Evolutionary conservation across 768 basidiomycete genomes (phyloP).

Genomic region (Amyloporia xantha): DNA sequence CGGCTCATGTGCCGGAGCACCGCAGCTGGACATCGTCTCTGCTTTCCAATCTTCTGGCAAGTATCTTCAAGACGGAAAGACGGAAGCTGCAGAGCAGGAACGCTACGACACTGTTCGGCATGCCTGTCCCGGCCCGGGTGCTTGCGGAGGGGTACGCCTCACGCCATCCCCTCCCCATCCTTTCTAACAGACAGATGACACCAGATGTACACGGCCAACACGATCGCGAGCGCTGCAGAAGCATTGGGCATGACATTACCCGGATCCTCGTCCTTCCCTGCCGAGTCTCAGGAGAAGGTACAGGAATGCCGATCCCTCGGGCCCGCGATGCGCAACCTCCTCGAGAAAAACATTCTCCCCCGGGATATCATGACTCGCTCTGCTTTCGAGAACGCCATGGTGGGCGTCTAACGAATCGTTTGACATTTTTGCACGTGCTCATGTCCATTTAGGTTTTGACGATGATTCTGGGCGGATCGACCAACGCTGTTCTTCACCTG

Average conservation of each 20-base stretch:
- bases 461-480: conserved; percentile 96
- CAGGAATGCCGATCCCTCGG: conserved; percentile 81
- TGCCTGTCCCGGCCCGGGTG: conserved; percentile 96
- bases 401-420: conserved; percentile 26
- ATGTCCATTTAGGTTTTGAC: conserved; percentile 63
- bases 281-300: conserved; percentile 83
- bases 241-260: conserved; percentile 94
- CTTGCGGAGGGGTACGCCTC: conserved; percentile 79
- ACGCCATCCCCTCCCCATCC: not conserved
- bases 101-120: conserved; percentile 86
- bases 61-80: conserved; percentile 86
- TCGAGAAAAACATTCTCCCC: conserved; percentile 89
- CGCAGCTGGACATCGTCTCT: conserved; percentile 90
- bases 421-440: not conserved
- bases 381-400: conserved; percentile 98
- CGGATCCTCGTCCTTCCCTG: conserved; percentile 96
- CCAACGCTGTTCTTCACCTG: conserved; percentile 94
- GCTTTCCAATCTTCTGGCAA: conserved; percentile 98
- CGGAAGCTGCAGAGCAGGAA: conserved; percentile 71
- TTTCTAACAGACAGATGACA: conserved; percentile 4
- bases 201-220: conserved; percentile 98
- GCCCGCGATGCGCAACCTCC: conserved; percentile 73
- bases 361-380: conserved; percentile 94
- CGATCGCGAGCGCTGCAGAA: conserved; percentile 95
- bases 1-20: conserved; percentile 83